These are phyloP conservation scores for Aspergillus brasiliensis DNA, from an alignment of 2,329 filamentous ascomycete genomes.

Conservation along the genomic window DNA sequence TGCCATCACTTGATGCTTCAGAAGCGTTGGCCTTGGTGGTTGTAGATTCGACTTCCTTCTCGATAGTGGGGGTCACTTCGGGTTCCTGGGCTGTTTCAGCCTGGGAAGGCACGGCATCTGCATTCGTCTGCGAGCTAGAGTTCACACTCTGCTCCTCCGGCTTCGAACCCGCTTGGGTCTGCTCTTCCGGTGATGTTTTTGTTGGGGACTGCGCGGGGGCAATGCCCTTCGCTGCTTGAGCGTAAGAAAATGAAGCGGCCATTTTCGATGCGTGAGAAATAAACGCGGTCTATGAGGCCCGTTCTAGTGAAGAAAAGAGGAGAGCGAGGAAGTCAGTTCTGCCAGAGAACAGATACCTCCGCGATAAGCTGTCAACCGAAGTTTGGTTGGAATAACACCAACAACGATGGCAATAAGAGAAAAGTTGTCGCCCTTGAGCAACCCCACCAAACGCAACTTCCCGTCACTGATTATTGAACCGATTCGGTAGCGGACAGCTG, in stretches of 20 bases:
- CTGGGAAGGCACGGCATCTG: constrained; percentile 45
- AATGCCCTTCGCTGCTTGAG: constrained; percentile 88
- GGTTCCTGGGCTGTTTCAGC: constrained; percentile 45
- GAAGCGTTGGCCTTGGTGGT: constrained; percentile 40
- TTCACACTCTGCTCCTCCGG: constrained; percentile 33
- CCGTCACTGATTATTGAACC: constrained; percentile 26
- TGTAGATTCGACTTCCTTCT: constrained; percentile 39
- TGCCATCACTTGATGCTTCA: constrained; percentile 53
- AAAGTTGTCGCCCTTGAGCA: constrained; percentile 30
- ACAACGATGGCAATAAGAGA: constrained; percentile 28
- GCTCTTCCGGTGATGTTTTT: constrained; percentile 39
- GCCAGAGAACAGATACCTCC: constrained; percentile 28
- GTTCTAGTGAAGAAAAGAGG: constrained; percentile 19
- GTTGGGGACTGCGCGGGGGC: constrained; percentile 50
- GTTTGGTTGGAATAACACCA: constrained; percentile 28
- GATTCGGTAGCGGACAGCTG: constrained; percentile 18
- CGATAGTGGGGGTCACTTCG: constrained; percentile 38
- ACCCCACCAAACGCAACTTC: constrained; percentile 33
- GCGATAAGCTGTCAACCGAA: constrained; percentile 24
- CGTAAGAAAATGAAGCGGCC: constrained; percentile 77
- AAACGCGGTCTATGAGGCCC: constrained; percentile 20
- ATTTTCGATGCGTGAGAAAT: constrained; percentile 33
- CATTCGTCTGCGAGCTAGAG: constrained; percentile 29
- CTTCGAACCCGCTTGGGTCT: constrained; percentile 32
- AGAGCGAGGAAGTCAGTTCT: constrained; percentile 21